Evolutionary conservation across 2,329 filamentous ascomycete species (phyloP), one percentile per base, ranked within the genome.

Genomic region (Lachnum nothofagi): DNA sequence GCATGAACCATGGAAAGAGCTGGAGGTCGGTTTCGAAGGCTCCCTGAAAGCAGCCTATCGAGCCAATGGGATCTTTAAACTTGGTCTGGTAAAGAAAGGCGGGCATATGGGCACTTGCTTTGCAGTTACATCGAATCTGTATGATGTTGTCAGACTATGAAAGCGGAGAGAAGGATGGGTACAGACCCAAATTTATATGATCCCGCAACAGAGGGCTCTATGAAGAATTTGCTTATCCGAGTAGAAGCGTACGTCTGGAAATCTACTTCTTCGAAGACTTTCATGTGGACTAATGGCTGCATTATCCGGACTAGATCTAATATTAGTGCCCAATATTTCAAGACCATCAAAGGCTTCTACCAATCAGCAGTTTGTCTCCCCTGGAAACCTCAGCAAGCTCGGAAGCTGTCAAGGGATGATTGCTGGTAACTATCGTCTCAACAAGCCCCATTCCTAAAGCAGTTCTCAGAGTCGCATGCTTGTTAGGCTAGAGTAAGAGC

Each of bases 1-100:
- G 22, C 40, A 53, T 53, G 9, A 53, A 24, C 44, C 37, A 53
- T 10, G 51, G 51, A 24, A 53, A 53, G 23, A 51, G n/a, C 20
- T 47, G 47, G 9, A 48, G 25, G 5, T 53, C 51, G 3, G 51
- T 53, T 5, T 39, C 42, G 35, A 51, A 48, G 3, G 51, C 43
- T 16, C 24, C 34, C 22, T 51, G 43, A 44, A 53, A 53, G 19
- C n/a, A n/a, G 1, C 38, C 40, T 6, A 12, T 1, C 7, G 43
- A 44, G 17, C 50, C 50, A 23, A 27, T 22, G 3, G 50, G 50
- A 37, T 52, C 44, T n/a, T 40, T 23, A 29, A 35, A 49, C 17
- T 20, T 23, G 2, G 50, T 49, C 4, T 27, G 16, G 31, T 22
- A 7, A n/a, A 52, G 50, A 14, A 29, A 52, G 2, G 17, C 9